Conservation (phyloP, 73 alveolate species). For the Effrenium voratum region DNA sequence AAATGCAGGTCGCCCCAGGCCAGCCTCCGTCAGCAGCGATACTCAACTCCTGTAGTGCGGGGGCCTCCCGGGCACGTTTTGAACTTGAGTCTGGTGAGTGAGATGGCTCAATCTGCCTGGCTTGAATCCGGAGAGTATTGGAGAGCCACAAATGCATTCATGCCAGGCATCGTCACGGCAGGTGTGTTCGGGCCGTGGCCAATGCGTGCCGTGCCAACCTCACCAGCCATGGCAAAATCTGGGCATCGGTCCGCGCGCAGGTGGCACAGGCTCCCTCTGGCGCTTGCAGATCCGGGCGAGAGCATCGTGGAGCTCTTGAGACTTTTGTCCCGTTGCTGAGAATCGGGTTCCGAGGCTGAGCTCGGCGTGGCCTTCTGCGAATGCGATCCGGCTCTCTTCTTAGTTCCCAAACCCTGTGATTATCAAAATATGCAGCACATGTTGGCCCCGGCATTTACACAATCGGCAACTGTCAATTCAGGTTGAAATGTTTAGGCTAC, state of each 20-base stretch:
- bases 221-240: too few relatives aligned
- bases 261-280: constrained; percentile 67
- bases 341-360: constrained; percentile 23
- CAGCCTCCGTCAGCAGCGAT: constrained; percentile 88
- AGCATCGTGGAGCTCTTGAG: background rate
- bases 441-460: background rate
- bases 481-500: too few relatives aligned
- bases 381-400: constrained; percentile 53
- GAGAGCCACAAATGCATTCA: background rate
- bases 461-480: background rate
- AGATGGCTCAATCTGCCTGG: background rate
- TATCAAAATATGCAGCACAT: background rate
- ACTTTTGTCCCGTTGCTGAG: background rate
- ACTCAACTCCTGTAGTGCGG: constrained; percentile 80
- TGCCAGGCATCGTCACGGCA: constrained; percentile 76
- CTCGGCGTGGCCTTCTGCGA: constrained; percentile 80
- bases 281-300: constrained; percentile 79
- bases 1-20: constrained; percentile 56
- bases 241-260: too few relatives aligned
- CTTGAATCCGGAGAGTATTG: background rate
- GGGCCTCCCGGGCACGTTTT: constrained; percentile 22
- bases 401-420: background rate
- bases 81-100: background rate
- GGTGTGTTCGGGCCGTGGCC: constrained; percentile 90
- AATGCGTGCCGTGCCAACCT: constrained; percentile 73